Evolutionary conservation across 495 filamentous ascomycete genomes (phyloP).

Genomic region (Pyrenopolyporus hunteri): DNA sequence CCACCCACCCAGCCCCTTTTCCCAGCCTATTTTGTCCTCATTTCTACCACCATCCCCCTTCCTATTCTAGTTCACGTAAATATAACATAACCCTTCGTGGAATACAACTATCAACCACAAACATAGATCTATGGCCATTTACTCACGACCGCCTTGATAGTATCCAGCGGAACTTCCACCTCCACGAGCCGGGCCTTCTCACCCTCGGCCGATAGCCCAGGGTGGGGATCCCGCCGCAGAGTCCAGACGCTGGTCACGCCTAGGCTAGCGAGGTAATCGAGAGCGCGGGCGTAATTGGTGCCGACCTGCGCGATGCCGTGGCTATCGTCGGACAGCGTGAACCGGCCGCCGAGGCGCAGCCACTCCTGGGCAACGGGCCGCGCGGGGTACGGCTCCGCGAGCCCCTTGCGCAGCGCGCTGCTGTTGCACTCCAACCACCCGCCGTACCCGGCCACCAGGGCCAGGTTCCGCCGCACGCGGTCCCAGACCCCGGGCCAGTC

Average conservation of each 20-base stretch:
- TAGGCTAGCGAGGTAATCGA: conserved; percentile 61
- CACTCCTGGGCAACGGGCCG: conserved; percentile 73
- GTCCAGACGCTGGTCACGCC: conserved; percentile 57
- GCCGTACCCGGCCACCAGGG: conserved; percentile 70
- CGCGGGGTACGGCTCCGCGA: conserved; percentile 87
- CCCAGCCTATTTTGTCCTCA: neutral
- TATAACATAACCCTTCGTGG: neutral
- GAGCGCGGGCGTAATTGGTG: conserved; percentile 56
- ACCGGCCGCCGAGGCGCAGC: conserved; percentile 69
- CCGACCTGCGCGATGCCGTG: conserved; percentile 83
- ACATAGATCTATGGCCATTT: conserved; percentile 29
- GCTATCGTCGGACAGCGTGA: conserved; percentile 90
- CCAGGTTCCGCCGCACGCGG: conserved; percentile 73
- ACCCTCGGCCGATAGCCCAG: conserved; percentile 10
- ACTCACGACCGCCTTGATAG: conserved; percentile 24
- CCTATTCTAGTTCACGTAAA: neutral
- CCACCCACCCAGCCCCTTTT: neutral
- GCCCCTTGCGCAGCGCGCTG: conserved; percentile 83
- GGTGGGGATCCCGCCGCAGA: conserved; percentile 43
- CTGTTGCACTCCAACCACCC: conserved; percentile 90
- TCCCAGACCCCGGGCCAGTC: conserved; percentile 67
- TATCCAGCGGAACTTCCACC: conserved; percentile 27
- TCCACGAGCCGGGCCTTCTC: conserved; percentile 42
- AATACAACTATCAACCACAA: too few species aligned
- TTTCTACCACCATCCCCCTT: too few species aligned